Evolutionary conservation across 495 filamentous ascomycete genomes (phyloP).

Genomic region (Zalerion maritima): DNA sequence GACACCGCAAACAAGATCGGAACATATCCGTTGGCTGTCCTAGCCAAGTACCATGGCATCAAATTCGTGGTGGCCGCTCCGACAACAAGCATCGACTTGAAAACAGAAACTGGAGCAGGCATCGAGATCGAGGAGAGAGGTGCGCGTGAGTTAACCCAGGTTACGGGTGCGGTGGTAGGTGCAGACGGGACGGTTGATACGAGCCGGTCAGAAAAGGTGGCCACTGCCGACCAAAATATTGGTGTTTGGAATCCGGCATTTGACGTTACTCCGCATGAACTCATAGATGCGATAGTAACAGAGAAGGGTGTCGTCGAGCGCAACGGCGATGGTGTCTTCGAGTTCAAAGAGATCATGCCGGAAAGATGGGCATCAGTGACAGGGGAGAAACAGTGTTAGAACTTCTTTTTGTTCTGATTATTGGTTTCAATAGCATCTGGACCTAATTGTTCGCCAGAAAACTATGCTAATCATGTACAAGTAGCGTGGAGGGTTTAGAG

Average conservation of each 20-base stretch:
- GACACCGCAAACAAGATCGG: slow-evolving; percentile 99
- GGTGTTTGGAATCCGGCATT: slow-evolving; percentile 93
- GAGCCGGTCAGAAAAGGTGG: slow-evolving; percentile 47
- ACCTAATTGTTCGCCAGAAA: too few species aligned
- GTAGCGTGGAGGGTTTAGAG: too few species aligned
- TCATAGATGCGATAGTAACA: slow-evolving; percentile 91
- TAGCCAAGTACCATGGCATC: slow-evolving; percentile 71
- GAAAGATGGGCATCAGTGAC: slow-evolving; percentile 30
- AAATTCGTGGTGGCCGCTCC: slow-evolving; percentile 95
- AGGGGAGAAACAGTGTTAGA: too few species aligned
- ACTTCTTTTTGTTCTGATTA: too few species aligned
- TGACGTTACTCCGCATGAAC: slow-evolving; percentile 71
- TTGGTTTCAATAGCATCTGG: too few species aligned
- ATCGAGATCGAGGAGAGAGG: slow-evolving; percentile 85
- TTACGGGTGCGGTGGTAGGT: slow-evolving; percentile 54
- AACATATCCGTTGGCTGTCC: slow-evolving; percentile 79
- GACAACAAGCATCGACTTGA: slow-evolving; percentile 81
- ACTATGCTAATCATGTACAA: too few species aligned
- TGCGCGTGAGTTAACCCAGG: slow-evolving; percentile 59
- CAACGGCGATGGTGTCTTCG: slow-evolving; percentile 55
- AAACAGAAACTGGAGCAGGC: slow-evolving; percentile 54
- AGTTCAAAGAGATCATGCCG: slow-evolving; percentile 41
- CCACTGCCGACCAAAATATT: slow-evolving; percentile 69
- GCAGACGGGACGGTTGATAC: slow-evolving; percentile 33
- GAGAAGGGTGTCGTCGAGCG: slow-evolving; percentile 82